These are phyloP conservation scores for Linaria vulgaris DNA, from an alignment of 257 asterid species.

Conservation along the genomic window DNA sequence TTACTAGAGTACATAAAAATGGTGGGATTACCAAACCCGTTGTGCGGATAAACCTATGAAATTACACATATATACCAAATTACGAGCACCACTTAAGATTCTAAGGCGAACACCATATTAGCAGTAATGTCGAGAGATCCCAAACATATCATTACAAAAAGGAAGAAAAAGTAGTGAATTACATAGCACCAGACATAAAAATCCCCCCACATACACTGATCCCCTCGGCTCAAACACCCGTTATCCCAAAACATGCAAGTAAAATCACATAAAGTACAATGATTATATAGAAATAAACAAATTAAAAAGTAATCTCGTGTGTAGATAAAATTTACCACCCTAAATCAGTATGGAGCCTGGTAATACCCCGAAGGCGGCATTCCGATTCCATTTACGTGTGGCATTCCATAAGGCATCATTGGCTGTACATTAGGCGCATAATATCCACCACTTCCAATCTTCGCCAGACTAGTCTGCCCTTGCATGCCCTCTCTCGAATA, in stretches of 20 bases:
- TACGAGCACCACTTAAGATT: background rate
- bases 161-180: constrained; percentile 31
- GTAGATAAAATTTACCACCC: constrained; percentile 26
- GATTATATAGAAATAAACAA: constrained; percentile 23
- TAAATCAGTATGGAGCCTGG: constrained; percentile 48
- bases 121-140: constrained; percentile 25
- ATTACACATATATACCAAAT: no score
- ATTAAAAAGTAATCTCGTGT: constrained; percentile 29
- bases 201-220: constrained; percentile 33
- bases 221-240: constrained; percentile 33
- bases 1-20: background rate
- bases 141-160: constrained; percentile 33
- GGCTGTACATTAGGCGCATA: constrained; percentile 56
- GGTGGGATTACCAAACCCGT: background rate
- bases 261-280: constrained; percentile 41
- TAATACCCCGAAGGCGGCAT: constrained; percentile 57
- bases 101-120: constrained; percentile 19
- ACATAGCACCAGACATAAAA: constrained; percentile 32
- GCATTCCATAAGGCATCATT: constrained; percentile 67
- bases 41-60: no score
- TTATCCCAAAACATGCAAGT: constrained; percentile 34
- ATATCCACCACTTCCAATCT: constrained; percentile 59
- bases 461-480: constrained; percentile 71
- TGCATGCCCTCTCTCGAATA: constrained; percentile 74
- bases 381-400: constrained; percentile 57